Base-by-base conservation (phyloP, 257 asterid genomes). In the Jacaranda copaia region DNA sequence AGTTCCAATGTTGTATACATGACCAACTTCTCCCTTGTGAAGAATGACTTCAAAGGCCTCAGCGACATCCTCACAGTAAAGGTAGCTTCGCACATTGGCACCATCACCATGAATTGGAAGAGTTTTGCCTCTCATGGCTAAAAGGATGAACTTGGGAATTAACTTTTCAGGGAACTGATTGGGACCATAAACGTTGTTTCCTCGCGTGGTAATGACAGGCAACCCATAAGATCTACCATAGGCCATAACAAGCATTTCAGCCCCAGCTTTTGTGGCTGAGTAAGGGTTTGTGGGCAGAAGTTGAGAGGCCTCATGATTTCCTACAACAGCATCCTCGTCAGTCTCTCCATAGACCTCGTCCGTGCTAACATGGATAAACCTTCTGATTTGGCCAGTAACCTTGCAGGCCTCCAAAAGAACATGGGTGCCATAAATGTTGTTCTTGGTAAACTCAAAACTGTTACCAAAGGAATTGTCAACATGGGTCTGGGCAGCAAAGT, bases 31-130 rank as follows among this genome's bases (percentile, higher is more conserved):
- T 38, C 98, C 99, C 81, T 82, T 90, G 87, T 94, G 99, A 78
- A 94, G 99, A 86, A 94, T 61, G 51, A 84, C 89, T 63, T 94
- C 99, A 20, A 94, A 95, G 4, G 99, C 99, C 89, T 95, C 99
- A 0, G 99, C 98, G 32, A 95, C 99, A 79, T 95, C 99, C 85
- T 95, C 99, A 43, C 98, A 93, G 40, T 91, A 95, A 60, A 95
- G 94, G 79, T 95, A 95, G 75, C 99, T 95, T 43, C 98, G 87
- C 68, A 95, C 99, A 18, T 95, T 95, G 40, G 97, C 81, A 66
- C 99, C 99, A 82, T 95, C 99, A 10, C 99, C 99, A 4, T 95
- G 99, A 77, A 95, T 95, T 0, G 99, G 99, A 80, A 95, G 99
- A 69, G 89, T 71, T 85, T 93, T 82, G 77, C 96, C 97, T 51